Evolutionary conservation across 768 basidiomycete species (phyloP), one percentile per base, ranked within the genome.

Genomic region (Calocybe gangraenosa): DNA sequence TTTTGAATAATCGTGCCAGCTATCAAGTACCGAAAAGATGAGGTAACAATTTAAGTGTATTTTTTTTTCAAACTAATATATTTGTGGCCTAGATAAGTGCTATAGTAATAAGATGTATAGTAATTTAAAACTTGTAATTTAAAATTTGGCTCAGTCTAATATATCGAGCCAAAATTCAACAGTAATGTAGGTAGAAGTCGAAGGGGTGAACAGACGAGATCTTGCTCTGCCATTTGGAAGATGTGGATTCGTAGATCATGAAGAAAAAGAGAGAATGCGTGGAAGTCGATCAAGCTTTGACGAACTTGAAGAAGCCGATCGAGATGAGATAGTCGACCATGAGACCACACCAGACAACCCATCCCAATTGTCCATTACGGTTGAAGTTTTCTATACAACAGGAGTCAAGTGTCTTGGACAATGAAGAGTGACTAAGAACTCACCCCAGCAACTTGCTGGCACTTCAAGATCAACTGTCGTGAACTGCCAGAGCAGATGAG

Each of bases 401-500:
- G 25, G 20, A 30, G 17, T 6, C 14, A 21, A 17, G 6, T 3
- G 14, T 36, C 42, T 46, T 22, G 46, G 19, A 18, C 11, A 22
- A 13, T n/a, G 14, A 37, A 3, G 30, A n/a, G 36, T 17, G 13
- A 40, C 17, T 2, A 21, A 3, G 20, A 5, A 54, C 71, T 54
- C 54, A 72, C 73, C 47, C 67, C 75, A 71, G 52, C 76, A 78
- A 56, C 77, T 77, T 22, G 63, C 58, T 4, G 73, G 69, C 2
- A 58, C 56, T 3, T 70, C 64, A 15, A 75, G 56, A 51, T 75
- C 62, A 32, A 76, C 69, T 2, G 68, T 74, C 21, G 46, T 44
- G 51, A 68, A 68, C 56, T 78, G 77, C 73, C 75, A 78, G 3
- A 66, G 45, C 15, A 78, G 57, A 47, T 78, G 74, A 25, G 56